These are phyloP conservation scores for Phytophthora fragariaefolia DNA, from an alignment of 352 stramenopile species.

Conservation along the genomic window DNA sequence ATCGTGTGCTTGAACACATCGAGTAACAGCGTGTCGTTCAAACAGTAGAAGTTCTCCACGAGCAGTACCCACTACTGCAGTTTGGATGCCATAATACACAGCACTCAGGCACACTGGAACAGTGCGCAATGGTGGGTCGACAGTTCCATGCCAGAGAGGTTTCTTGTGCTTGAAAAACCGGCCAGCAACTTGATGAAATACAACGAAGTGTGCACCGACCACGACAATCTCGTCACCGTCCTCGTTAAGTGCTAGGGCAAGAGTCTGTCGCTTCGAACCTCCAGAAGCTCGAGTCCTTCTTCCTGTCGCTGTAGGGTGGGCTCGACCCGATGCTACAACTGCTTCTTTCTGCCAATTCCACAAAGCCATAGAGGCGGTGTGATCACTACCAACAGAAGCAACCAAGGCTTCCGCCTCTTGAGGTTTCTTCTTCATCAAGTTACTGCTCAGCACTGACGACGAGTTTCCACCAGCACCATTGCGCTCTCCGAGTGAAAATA, in stretches of 20 bases:
- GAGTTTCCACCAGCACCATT: conserved; percentile 36
- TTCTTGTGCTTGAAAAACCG: conserved; percentile 79
- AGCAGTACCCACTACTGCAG: conserved; percentile 67
- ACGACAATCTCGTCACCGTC: conserved; percentile 75
- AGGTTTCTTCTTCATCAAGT: conserved; percentile 60
- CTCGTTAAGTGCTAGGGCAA: conserved; percentile 72
- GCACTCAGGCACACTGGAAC: conserved; percentile 57
- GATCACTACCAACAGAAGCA: conserved; percentile 69
- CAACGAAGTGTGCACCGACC: conserved; percentile 63
- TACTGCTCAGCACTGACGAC: conserved; percentile 45
- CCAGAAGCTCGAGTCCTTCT: conserved; percentile 13
- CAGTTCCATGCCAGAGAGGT: conserved; percentile 42
- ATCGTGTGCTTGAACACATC: conserved; percentile 67
- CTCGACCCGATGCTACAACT: conserved; percentile 64
- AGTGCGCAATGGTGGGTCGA: conserved; percentile 47
- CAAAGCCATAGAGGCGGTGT: conserved; percentile 71
- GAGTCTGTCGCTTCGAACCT: conserved; percentile 39
- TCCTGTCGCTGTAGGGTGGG: conserved; percentile 33
- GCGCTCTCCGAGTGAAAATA: conserved; percentile 34
- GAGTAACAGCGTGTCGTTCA: conserved; percentile 59
- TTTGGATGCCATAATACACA: conserved; percentile 63
- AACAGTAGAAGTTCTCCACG: conserved; percentile 76
- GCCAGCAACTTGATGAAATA: conserved; percentile 63
- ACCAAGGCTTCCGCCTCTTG: conserved; percentile 64
- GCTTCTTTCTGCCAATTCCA: conserved; percentile 81